phyloP scores from a whole-genome alignment of 331 rosid species.

The Malus hybrid region DNA sequence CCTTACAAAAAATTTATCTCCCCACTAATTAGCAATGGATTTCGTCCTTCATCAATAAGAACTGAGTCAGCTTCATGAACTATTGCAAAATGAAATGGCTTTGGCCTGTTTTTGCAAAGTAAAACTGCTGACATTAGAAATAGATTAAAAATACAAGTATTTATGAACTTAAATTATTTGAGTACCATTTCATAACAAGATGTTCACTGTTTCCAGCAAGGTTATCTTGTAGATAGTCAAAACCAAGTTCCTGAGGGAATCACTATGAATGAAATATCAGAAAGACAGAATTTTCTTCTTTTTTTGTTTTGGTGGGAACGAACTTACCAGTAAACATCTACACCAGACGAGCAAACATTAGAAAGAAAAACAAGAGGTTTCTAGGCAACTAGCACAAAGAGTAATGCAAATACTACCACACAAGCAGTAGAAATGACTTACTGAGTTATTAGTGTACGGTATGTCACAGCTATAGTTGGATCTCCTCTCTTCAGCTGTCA shows the following conservation, averaged over 20 bases:
- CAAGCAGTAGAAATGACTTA: constrained; percentile 30
- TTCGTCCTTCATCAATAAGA: constrained; percentile 93
- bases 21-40: constrained; percentile 92
- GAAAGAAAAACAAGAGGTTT: neutral
- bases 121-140: constrained; percentile 4
- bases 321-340: neutral
- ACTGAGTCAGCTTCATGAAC: constrained; percentile 98
- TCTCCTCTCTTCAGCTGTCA: constrained; percentile 62
- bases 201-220: constrained; percentile 78
- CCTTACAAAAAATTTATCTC: constrained; percentile 40
- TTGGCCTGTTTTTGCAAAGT: constrained; percentile 59
- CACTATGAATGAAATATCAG: constrained; percentile 10
- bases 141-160: neutral
- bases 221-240: constrained; percentile 92
- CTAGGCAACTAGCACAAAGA: neutral
- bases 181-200: constrained; percentile 95
- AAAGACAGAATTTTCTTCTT: neutral
- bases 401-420: neutral
- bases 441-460: constrained; percentile 91
- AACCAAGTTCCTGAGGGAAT: constrained; percentile 77
- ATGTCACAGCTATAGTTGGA: constrained; percentile 78
- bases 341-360: neutral
- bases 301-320: neutral
- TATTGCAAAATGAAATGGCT: constrained; percentile 92
- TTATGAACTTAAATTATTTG: constrained; percentile 2